Evolutionary conservation across 208 protist species (phyloP), one percentile per base, ranked within the genome.

Genomic region (Zelonia costaricensis): DNA sequence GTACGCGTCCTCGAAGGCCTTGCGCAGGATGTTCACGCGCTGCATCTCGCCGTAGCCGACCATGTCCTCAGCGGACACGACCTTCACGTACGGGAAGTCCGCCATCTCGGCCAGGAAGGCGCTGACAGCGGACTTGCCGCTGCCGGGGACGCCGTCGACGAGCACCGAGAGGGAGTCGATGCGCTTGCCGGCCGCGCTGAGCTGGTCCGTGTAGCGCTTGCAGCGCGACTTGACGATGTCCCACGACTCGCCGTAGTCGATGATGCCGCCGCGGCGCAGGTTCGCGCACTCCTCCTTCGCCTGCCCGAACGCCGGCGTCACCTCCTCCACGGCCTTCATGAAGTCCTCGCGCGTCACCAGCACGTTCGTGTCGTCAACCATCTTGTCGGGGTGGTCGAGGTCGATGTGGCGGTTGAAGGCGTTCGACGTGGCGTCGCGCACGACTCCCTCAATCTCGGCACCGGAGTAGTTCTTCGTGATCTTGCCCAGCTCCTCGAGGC

Each of bases 391-490:
- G 62, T 95, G 71, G 30, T 95, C 77, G 35, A 86, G 56, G 63
- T 97, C 88, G 53, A 98, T 96, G 72, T 91, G 78, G 39, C 88
- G 83, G 64, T 96, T 92, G 35, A 97, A 93, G 33, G 95, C 93
- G 72, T 84, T 95, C 27, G 93, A 97, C 10, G 80, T 79, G 18
- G 95, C 92, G 10, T 80, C 75, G 28, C 86, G 84, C 60, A 97
- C 93, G 40, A 97, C 80, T 51, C 91, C 93, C 61, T 94, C 91
- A 62, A 97, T 94, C 68, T 99, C 98, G 48, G 98, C 97, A 69
- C 98, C 98, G 18, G 94, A 98, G 82, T 97, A 99, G 88, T 99
- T 99, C 80, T 98, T 98, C 10, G 99, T 99, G 8, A 78, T 27
- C 30, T 55, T 59, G 2, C 98, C 98, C 7, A 99, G 76, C 30